Conservation (phyloP, 345 rosid genomes). For the Euphorbia lathyris region DNA sequence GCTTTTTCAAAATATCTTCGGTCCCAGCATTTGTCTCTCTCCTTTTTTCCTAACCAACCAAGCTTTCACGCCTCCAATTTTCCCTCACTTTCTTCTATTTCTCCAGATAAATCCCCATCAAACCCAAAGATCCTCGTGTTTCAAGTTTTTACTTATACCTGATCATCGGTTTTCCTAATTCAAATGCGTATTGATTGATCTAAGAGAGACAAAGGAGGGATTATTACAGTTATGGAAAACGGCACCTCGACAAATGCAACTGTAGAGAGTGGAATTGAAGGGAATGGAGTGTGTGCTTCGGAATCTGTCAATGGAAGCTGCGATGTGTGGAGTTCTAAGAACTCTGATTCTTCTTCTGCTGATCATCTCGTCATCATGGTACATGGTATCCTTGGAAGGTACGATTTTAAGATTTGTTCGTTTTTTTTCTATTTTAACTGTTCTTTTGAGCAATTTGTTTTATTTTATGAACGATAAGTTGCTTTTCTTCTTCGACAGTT, state of each 20-base stretch:
- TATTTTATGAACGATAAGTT: not conserved
- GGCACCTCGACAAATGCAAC: slow-evolving; percentile 1
- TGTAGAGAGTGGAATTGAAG: not conserved
- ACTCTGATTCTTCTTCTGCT: slow-evolving; percentile 57
- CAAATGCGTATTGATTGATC: slow-evolving; percentile 10
- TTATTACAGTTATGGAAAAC: slow-evolving; percentile 28
- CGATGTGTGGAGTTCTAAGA: slow-evolving; percentile 68
- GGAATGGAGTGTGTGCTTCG: slow-evolving; percentile 56
- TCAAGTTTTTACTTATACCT: not conserved
- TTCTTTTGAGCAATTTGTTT: not conserved
- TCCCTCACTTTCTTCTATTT: slow-evolving; percentile 11
- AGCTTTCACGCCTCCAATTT: not conserved
- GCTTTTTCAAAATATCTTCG: slow-evolving; percentile 4
- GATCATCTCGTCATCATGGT: slow-evolving; percentile 97
- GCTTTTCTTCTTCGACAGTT: not conserved
- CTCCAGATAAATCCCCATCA: slow-evolving; percentile 4
- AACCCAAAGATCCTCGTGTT: not conserved
- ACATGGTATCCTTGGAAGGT: slow-evolving; percentile 98
- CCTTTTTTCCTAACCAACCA: not conserved
- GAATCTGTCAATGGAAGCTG: slow-evolving; percentile 65
- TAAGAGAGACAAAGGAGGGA: not conserved
- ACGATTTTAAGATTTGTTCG: not conserved
- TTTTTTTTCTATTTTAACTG: slow-evolving; percentile 10
- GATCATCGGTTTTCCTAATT: not conserved
- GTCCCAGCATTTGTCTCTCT: not conserved